Conservation (phyloP, 768 basidiomycete species). For the Chalciporus chontae region DNA sequence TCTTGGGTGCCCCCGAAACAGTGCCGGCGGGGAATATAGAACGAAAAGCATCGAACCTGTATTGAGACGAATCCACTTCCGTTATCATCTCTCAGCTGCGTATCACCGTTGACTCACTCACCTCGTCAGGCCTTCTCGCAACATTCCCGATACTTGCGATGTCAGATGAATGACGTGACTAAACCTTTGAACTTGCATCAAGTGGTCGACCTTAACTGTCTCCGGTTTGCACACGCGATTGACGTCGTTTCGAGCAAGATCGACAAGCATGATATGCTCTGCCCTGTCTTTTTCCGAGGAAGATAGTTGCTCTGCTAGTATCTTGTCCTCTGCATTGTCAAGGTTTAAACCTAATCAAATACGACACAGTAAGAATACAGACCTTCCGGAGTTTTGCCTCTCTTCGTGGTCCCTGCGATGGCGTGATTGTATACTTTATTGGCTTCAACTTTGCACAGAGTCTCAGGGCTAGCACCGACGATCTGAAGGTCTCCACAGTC, state of each 20-base stretch:
- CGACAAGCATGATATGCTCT: slow-evolving; percentile 99
- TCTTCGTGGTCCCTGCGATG: slow-evolving; percentile 90
- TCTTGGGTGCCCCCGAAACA: slow-evolving; percentile 97
- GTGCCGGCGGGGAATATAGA: slow-evolving; percentile 99
- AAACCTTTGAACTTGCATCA: slow-evolving; percentile 93
- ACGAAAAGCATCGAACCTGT: slow-evolving; percentile 95
- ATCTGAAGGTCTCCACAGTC: slow-evolving; percentile 92
- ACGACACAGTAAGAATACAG: slow-evolving; percentile 22
- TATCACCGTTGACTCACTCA: slow-evolving; percentile 27
- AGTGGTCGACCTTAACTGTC: slow-evolving; percentile 93
- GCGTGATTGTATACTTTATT: slow-evolving; percentile 97
- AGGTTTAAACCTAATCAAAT: slow-evolving; percentile 5
- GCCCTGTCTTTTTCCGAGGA: slow-evolving; percentile 93
- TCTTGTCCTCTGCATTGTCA: slow-evolving; percentile 75
- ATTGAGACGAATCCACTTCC: slow-evolving; percentile 1
- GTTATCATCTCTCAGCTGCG: neutral
- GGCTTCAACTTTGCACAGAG: slow-evolving; percentile 89
- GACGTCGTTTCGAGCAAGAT: slow-evolving; percentile 96
- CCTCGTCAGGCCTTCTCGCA: slow-evolving; percentile 85
- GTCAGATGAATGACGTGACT: slow-evolving; percentile 98
- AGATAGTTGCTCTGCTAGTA: slow-evolving; percentile 67
- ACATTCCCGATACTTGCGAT: slow-evolving; percentile 84
- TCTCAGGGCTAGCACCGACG: slow-evolving; percentile 98
- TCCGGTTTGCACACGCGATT: slow-evolving; percentile 94
- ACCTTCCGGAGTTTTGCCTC: slow-evolving; percentile 88